Percentiles rank a stretch among this genome's conserved stretches.
These are phyloP conservation scores for Pulveroboletus sp. DNA, from an alignment of 768 basidiomycete genomes.

Conservation along the genomic window DNA sequence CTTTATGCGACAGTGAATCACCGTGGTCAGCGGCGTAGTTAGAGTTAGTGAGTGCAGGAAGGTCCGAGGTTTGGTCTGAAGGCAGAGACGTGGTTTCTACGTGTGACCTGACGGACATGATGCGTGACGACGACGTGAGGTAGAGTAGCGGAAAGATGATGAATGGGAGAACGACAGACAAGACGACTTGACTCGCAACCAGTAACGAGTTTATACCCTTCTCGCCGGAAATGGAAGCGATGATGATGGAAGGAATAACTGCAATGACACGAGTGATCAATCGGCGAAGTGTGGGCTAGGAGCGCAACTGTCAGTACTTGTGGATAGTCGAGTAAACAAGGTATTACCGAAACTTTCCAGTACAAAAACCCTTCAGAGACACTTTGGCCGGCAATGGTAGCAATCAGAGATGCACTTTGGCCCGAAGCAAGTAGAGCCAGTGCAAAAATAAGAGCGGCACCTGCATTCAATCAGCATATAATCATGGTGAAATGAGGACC, in stretches of 20 bases:
- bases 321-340: conserved; percentile 12
- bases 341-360: conserved; percentile 73
- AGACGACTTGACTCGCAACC: conserved; percentile 81
- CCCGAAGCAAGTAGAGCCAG: conserved; percentile 82
- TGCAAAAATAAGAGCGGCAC: conserved; percentile 84
- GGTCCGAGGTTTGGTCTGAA: not conserved
- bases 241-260: conserved; percentile 77
- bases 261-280: conserved; percentile 78
- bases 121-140: conserved; percentile 59
- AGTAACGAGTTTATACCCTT: conserved; percentile 73
- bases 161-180: conserved; percentile 84
- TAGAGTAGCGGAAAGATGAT: conserved; percentile 79
- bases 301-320: conserved; percentile 25
- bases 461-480: conserved; percentile 35
- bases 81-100: not conserved
- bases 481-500: not conserved
- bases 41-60: not conserved
- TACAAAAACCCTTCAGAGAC: conserved; percentile 88
- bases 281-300: conserved; percentile 72
- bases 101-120: conserved; percentile 61
- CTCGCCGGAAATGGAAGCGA: conserved; percentile 71
- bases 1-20: not conserved
- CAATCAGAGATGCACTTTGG: conserved; percentile 87
- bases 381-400: conserved; percentile 87
- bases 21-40: not conserved